Evolutionary conservation across 2,329 filamentous ascomycete species (phyloP).

Genomic region (Colletotrichum echinochloae): DNA sequence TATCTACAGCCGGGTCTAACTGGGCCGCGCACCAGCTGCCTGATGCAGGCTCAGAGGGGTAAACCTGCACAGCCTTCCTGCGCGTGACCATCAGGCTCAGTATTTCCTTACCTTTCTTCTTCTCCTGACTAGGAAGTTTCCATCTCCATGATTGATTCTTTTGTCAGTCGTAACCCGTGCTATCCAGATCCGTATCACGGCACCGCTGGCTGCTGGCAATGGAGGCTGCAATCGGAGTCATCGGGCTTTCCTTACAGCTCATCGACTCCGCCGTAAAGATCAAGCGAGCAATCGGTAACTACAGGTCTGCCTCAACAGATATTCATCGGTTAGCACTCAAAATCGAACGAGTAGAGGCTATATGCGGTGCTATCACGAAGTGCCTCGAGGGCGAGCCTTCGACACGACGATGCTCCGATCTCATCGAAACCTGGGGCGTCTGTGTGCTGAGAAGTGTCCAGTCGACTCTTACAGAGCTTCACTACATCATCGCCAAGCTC

Average conservation of each 20-base stretch:
- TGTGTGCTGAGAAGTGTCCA: constrained; percentile 8
- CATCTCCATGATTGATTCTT: not conserved
- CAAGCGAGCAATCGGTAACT: constrained; percentile 66
- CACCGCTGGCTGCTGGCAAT: not conserved
- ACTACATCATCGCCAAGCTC: constrained; percentile 6
- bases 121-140: too few relatives aligned
- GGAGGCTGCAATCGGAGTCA: constrained; percentile 30
- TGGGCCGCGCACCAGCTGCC: not conserved
- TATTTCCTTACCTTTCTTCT: not conserved
- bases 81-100: not conserved
- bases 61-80: constrained; percentile 1
- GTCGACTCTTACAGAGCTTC: constrained; percentile 16
- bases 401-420: not conserved
- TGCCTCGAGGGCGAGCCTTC: not conserved
- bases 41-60: not conserved
- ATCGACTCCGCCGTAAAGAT: constrained; percentile 49
- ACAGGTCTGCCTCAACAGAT: constrained; percentile 16
- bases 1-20: not conserved
- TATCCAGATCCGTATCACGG: not conserved
- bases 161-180: not conserved
- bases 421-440: not conserved
- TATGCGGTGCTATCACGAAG: constrained; percentile 10
- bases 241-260: constrained; percentile 25
- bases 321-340: constrained; percentile 10
- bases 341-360: constrained; percentile 6